Evolutionary conservation across 139 green algal genomes (phyloP).

Genomic region (Coccomyxa sp.): DNA sequence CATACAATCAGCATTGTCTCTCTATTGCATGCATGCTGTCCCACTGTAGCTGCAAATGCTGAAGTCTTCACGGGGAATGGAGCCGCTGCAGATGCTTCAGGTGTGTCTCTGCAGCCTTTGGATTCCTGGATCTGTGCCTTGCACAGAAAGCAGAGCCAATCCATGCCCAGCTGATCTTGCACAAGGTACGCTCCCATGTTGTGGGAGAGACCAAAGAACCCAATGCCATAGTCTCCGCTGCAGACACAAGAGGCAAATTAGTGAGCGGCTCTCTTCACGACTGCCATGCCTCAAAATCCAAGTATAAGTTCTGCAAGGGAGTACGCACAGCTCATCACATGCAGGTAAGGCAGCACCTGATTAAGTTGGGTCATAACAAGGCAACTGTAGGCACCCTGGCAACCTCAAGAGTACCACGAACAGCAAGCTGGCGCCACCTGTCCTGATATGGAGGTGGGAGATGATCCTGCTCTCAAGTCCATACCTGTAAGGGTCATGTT

Average conservation of each 20-base stretch:
- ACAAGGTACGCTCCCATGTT: neutral
- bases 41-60: too few relatives aligned
- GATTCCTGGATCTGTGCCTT: neutral
- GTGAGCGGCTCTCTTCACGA: neutral
- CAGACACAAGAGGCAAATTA: neutral
- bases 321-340: neutral
- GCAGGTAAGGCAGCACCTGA: too few relatives aligned
- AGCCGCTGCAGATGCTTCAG: neutral
- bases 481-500: slow-evolving; percentile 6
- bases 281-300: too few relatives aligned
- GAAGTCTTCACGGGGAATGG: too few relatives aligned
- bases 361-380: neutral
- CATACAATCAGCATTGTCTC: neutral
- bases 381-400: too few relatives aligned
- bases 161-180: neutral
- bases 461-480: too few relatives aligned
- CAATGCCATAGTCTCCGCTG: slow-evolving; percentile 7
- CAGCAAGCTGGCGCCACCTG: too few relatives aligned
- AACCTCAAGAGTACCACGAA: too few relatives aligned
- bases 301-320: too few relatives aligned
- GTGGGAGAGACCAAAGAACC: neutral
- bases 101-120: neutral
- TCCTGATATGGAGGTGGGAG: neutral
- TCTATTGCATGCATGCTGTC: neutral
- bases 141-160: slow-evolving; percentile 2